These are phyloP conservation scores for Fusarium sp. DNA, from an alignment of 2,329 filamentous ascomycete species.

Conservation along the genomic window DNA sequence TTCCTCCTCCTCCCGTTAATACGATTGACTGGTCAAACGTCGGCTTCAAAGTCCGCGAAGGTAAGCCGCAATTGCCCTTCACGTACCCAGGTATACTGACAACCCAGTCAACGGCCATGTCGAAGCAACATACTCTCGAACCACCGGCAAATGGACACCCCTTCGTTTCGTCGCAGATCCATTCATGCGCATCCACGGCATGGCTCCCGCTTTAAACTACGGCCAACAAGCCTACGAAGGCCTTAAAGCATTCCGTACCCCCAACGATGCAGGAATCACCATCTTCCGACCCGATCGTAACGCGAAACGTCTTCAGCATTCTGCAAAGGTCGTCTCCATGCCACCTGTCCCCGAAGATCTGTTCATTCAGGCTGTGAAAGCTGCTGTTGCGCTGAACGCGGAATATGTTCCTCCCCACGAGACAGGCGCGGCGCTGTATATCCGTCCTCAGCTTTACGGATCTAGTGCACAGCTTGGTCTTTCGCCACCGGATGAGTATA, in stretches of 20 bases:
- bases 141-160: slow-evolving; percentile 79
- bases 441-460: slow-evolving; percentile 89
- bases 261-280: slow-evolving; percentile 75
- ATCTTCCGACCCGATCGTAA: slow-evolving; percentile 92
- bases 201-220: slow-evolving; percentile 96
- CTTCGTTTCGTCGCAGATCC: slow-evolving; percentile 85
- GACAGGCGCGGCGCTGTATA: slow-evolving; percentile 91
- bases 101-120: slow-evolving; percentile 88
- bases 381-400: slow-evolving; percentile 89
- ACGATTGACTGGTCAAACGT: slow-evolving; percentile 95
- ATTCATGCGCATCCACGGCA: slow-evolving; percentile 89
- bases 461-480: slow-evolving; percentile 88
- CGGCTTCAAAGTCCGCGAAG: slow-evolving; percentile 92
- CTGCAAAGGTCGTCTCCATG: slow-evolving; percentile 83
- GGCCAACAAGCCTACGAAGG: slow-evolving; percentile 98
- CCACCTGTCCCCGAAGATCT: slow-evolving; percentile 80
- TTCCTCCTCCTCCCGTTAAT: slow-evolving; percentile 81
- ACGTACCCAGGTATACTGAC: neutral
- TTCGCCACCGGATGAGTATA: slow-evolving; percentile 90
- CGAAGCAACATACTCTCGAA: slow-evolving; percentile 82
- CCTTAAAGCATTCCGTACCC: slow-evolving; percentile 92
- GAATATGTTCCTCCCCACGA: slow-evolving; percentile 90
- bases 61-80: slow-evolving; percentile 56
- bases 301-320: slow-evolving; percentile 85
- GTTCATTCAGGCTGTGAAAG: slow-evolving; percentile 80